These are phyloP conservation scores for Biscutella auriculata DNA, from an alignment of 441 rosid species.

Conservation along the genomic window DNA sequence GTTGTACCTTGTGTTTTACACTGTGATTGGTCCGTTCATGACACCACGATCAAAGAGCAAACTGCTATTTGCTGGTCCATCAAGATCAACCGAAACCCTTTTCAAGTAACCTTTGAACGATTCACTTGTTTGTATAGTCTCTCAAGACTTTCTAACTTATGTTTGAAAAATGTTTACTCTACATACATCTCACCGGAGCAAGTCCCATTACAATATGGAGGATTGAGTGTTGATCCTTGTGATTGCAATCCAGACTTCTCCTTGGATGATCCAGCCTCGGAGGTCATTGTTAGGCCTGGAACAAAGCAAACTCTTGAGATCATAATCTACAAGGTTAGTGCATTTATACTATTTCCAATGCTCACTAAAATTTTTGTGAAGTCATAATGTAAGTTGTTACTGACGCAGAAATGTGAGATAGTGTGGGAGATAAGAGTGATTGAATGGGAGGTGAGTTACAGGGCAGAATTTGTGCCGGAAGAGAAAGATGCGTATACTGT, in stretches of 20 bases:
- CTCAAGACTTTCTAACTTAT: no score
- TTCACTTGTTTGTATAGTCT: background rate
- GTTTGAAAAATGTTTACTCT: constrained; percentile 5
- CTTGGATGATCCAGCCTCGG: constrained; percentile 53
- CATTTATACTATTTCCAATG: background rate
- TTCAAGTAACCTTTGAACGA: constrained; percentile 40
- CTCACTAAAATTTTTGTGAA: background rate
- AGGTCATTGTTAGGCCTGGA: constrained; percentile 48
- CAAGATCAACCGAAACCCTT: constrained; percentile 59
- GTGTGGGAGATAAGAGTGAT: constrained; percentile 80
- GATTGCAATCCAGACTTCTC: constrained; percentile 73
- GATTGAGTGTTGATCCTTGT: constrained; percentile 60
- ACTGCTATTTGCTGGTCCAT: constrained; percentile 64
- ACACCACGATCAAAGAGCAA: constrained; percentile 79
- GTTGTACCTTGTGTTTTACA: constrained; percentile 71
- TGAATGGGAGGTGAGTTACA: constrained; percentile 74
- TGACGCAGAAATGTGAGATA: constrained; percentile 47
- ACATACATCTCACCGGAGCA: constrained; percentile 72
- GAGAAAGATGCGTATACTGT: constrained; percentile 53
- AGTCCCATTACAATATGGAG: constrained; percentile 79
- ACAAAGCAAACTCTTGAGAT: constrained; percentile 76
- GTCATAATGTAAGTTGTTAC: background rate
- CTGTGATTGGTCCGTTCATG: constrained; percentile 71
- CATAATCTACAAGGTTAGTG: constrained; percentile 55
- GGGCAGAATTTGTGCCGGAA: constrained; percentile 68